Evolutionary conservation across 2,329 filamentous ascomycete genomes (phyloP).

Genomic region (Monosporascus sp.): DNA sequence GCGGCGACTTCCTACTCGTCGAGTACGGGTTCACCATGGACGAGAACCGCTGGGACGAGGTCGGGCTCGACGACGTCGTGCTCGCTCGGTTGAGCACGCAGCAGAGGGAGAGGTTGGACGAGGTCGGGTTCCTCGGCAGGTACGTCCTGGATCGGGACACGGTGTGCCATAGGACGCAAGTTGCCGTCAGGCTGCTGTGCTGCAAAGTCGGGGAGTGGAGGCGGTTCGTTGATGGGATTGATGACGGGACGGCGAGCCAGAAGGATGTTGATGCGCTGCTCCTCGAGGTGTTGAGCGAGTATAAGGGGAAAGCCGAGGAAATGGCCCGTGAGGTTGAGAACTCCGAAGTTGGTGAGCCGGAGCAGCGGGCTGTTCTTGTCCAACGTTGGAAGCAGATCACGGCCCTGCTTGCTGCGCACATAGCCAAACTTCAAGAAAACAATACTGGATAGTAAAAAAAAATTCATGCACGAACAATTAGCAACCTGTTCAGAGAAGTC

Average conservation of each 20-base stretch:
- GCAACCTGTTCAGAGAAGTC: background rate
- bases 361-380: slow-evolving; percentile 32
- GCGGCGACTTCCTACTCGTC: slow-evolving; percentile 65
- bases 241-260: slow-evolving; percentile 40
- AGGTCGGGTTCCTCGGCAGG: slow-evolving; percentile 41
- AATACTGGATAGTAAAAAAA: background rate
- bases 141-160: slow-evolving; percentile 45
- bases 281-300: slow-evolving; percentile 31
- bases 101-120: slow-evolving; percentile 36
- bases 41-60: slow-evolving; percentile 47
- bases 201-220: slow-evolving; percentile 36
- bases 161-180: slow-evolving; percentile 51
- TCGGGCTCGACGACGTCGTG: slow-evolving; percentile 41
- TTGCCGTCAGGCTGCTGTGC: slow-evolving; percentile 40
- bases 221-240: slow-evolving; percentile 38
- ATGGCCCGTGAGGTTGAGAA: slow-evolving; percentile 24
- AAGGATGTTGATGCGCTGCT: slow-evolving; percentile 33
- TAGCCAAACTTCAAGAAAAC: slow-evolving; percentile 22
- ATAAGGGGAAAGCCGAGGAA: slow-evolving; percentile 26
- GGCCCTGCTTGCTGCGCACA: slow-evolving; percentile 30
- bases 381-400: slow-evolving; percentile 39
- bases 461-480: too few relatives aligned
- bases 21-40: slow-evolving; percentile 55
- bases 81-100: slow-evolving; percentile 29
- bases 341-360: slow-evolving; percentile 21